Conservation (phyloP, 331 rosid species). For the Stylosanthes scabra region DNA sequence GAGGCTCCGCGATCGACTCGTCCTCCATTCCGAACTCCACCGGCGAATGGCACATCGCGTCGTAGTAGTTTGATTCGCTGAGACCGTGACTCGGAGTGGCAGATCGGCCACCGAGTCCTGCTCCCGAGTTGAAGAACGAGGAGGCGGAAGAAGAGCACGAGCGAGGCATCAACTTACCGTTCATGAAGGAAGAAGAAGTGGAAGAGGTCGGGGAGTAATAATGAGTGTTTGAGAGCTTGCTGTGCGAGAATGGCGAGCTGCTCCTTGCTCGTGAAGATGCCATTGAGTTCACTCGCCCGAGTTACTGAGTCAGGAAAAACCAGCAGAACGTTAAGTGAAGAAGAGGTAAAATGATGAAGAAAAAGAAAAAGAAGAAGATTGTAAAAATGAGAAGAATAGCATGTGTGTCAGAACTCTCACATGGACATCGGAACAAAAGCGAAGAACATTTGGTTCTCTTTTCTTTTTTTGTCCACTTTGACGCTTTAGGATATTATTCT, state of each 20-base stretch:
- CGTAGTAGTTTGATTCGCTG: slow-evolving; percentile 60
- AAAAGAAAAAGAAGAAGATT: slow-evolving; percentile 41
- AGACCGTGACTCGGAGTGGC: slow-evolving; percentile 58
- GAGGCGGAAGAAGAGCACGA: slow-evolving; percentile 81
- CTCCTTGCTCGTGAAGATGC: slow-evolving; percentile 92
- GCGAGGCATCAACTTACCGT: slow-evolving; percentile 72
- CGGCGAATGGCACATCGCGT: slow-evolving; percentile 53
- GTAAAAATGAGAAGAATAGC: slow-evolving; percentile 47
- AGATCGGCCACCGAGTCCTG: slow-evolving; percentile 75
- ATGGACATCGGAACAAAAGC: slow-evolving; percentile 69
- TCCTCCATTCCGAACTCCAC: slow-evolving; percentile 70
- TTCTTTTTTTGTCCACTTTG: slow-evolving; percentile 28
- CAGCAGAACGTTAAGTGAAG: slow-evolving; percentile 29
- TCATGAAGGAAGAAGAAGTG: slow-evolving; percentile 68
- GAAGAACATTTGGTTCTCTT: slow-evolving; percentile 50
- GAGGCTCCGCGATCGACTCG: slow-evolving; percentile 61
- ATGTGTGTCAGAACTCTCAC: slow-evolving; percentile 87
- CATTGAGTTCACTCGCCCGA: slow-evolving; percentile 62
- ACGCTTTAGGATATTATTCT: slow-evolving; percentile 38
- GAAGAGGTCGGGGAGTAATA: slow-evolving; percentile 68
- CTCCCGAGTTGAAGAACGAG: slow-evolving; percentile 73
- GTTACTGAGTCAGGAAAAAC: slow-evolving; percentile 52
- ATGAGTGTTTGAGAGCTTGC: slow-evolving; percentile 67
- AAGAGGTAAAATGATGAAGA: slow-evolving; percentile 41
- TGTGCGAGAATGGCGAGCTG: slow-evolving; percentile 89